phyloP scores from a whole-genome alignment of 1,284 basidiomycete species.

The Malassezia caprae region DNA sequence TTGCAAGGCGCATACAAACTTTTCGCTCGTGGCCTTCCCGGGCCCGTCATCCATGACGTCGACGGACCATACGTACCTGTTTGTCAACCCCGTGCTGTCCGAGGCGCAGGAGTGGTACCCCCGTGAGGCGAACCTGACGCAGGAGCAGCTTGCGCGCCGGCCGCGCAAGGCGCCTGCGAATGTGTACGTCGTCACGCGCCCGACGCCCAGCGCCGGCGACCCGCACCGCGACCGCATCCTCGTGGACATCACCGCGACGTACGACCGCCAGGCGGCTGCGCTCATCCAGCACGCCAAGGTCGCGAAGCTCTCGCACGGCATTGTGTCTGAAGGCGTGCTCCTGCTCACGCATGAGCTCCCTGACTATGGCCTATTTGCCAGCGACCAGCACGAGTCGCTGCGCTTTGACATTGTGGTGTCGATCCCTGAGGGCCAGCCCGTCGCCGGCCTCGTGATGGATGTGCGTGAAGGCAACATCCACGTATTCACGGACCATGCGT shows the following conservation, averaged over 20 bases:
- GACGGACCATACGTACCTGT: slow-evolving; percentile 9
- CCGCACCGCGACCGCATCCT: slow-evolving; percentile 18
- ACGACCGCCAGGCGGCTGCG: slow-evolving; percentile 25
- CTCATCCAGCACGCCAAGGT: slow-evolving; percentile 27
- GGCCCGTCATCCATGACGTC: neutral
- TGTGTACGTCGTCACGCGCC: slow-evolving; percentile 1
- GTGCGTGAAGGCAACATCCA: slow-evolving; percentile 23
- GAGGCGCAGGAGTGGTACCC: slow-evolving; percentile 9
- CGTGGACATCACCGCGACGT: slow-evolving; percentile 30
- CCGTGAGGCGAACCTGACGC: neutral
- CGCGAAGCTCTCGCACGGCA: slow-evolving; percentile 28
- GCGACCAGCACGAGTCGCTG: slow-evolving; percentile 18
- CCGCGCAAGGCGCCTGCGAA: neutral
- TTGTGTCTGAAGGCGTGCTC: slow-evolving; percentile 29
- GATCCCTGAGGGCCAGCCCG: slow-evolving; percentile 22
- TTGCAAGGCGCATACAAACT: neutral
- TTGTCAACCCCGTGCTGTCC: slow-evolving; percentile 5
- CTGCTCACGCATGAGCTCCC: slow-evolving; percentile 20
- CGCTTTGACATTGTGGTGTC: slow-evolving; percentile 29
- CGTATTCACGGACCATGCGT: slow-evolving; percentile 13
- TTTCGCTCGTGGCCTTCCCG: slow-evolving; percentile 7
- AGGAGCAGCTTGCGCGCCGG: neutral
- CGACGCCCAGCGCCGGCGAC: neutral
- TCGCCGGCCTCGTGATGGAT: slow-evolving; percentile 26
- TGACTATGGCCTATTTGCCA: neutral